These are phyloP conservation scores for Aphanocladium album DNA, from an alignment of 2,329 filamentous ascomycete genomes.

Conservation along the genomic window DNA sequence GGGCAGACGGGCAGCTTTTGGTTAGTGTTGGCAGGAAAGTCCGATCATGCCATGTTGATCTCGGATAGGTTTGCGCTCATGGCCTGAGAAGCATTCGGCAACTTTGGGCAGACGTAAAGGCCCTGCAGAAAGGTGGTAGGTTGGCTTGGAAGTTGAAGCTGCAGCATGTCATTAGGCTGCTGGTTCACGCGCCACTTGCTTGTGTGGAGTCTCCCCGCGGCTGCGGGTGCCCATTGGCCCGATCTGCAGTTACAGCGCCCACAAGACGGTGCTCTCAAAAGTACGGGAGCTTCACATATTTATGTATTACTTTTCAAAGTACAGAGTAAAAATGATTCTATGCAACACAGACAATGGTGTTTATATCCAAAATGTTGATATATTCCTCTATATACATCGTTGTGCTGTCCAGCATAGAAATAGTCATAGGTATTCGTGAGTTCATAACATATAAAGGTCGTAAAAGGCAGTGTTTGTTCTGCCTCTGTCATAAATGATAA, in stretches of 20 bases:
- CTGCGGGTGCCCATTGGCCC: background rate
- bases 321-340: too few species aligned
- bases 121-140: background rate
- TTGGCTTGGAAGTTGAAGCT: background rate
- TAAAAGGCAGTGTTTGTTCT: background rate
- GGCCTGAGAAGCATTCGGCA: background rate
- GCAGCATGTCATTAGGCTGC: constrained; percentile 2
- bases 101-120: background rate
- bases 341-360: background rate
- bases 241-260: background rate
- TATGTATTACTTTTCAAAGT: background rate
- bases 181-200: constrained; percentile 6
- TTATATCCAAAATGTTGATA: constrained; percentile 1
- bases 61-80: background rate
- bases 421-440: constrained; percentile 7
- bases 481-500: background rate
- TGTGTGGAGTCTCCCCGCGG: background rate
- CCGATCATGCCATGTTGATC: constrained; percentile 2
- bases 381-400: background rate
- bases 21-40: background rate
- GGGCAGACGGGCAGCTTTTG: background rate
- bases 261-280: background rate
- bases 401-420: background rate
- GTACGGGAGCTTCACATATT: too few species aligned
- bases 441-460: constrained; percentile 1